A percentile compares a stretch with the other conserved stretches of the same genome.
Conservation (phyloP, 805 yeast species). For the Kodamaea nitidulidarum region DNA sequence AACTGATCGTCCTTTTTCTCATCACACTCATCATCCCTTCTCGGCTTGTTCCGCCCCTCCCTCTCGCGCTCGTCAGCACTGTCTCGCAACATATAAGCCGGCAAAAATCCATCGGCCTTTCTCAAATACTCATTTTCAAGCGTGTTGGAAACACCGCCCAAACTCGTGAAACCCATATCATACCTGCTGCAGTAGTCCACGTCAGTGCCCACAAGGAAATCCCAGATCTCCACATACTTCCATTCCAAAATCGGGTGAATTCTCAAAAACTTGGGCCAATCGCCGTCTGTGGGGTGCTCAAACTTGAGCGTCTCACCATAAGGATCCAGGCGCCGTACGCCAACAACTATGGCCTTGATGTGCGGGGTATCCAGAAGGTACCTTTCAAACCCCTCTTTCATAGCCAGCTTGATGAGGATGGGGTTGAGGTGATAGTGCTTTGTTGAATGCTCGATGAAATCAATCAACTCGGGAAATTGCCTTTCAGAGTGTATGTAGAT, state of each 20-base stretch:
- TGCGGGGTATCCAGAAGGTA: conserved; percentile 52
- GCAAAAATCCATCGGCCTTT: conserved; percentile 31
- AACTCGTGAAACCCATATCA: conserved; percentile 80
- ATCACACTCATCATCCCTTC: background rate
- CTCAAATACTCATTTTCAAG: conserved; percentile 58
- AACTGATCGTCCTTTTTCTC: background rate
- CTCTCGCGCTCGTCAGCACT: conserved; percentile 57
- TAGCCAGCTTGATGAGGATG: conserved; percentile 39
- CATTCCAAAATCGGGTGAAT: conserved; percentile 88
- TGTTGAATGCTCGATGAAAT: conserved; percentile 58
- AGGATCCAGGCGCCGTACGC: conserved; percentile 86
- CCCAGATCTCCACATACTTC: conserved; percentile 84
- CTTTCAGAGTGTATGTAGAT: conserved; percentile 74
- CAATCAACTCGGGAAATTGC: conserved; percentile 67
- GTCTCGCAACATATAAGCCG: conserved; percentile 58
- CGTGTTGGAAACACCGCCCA: conserved; percentile 78
- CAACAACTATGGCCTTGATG: conserved; percentile 77
- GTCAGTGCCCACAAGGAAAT: conserved; percentile 57
- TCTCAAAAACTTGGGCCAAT: conserved; percentile 87
- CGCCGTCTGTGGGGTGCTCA: conserved; percentile 75
- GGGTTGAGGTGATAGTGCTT: conserved; percentile 51
- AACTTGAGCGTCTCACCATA: conserved; percentile 56
- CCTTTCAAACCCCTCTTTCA: conserved; percentile 66
- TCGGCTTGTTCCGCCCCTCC: conserved; percentile 27
- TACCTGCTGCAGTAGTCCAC: conserved; percentile 73